Base-by-base conservation (phyloP, 2,329 filamentous ascomycete species). In the Colletotrichum spinosum region DNA sequence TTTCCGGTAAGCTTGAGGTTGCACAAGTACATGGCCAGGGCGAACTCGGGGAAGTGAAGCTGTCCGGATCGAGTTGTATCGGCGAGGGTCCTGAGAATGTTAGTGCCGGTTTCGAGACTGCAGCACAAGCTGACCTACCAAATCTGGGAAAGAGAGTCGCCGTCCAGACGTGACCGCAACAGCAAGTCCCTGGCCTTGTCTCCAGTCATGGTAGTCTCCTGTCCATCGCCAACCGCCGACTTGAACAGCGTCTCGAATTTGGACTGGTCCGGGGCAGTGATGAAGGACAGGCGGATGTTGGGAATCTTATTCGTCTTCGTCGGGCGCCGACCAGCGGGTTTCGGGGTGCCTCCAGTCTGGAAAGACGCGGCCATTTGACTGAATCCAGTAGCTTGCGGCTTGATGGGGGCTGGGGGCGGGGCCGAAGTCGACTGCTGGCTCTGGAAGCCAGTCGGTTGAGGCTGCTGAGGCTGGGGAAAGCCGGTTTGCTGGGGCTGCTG, bases 191-290 rank as follows among this genome's bases (percentile, higher is more conserved):
- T 90, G 34, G 95, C 95, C 79, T 97, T 97, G 69, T 98, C 95
- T 57, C 92, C 96, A 52, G 94, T 93, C 83, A 99, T 88, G 58
- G 94, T 95, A 71, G 91, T 92, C 13, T 46, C 58, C 72, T 94
- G 90, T 65, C 86, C 88, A 70, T 94, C 90, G 39, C 94, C 93
- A 41, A 95, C 93, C 12, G 96, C 95, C 60, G 94, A 97, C 81
- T 96, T 97, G 84, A 99, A 99, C 46, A 99, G 82, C 62, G 96
- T 96, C 82, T 99, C 96, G 72, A 99, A 99, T 80, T 97, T 97
- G 73, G 93, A 88, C 79, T 99, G 96, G 75, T 99, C 96, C 73
- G 91, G 89, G 34, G 93, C 94, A 3, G 95, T 97, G 74, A 99
- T 97, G 77, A 99, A 99, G 3, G 94, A 97, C 67, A 99, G 81